Evolutionary conservation across 306 rosid species (phyloP).

Genomic region (Ormosia emarginata): DNA sequence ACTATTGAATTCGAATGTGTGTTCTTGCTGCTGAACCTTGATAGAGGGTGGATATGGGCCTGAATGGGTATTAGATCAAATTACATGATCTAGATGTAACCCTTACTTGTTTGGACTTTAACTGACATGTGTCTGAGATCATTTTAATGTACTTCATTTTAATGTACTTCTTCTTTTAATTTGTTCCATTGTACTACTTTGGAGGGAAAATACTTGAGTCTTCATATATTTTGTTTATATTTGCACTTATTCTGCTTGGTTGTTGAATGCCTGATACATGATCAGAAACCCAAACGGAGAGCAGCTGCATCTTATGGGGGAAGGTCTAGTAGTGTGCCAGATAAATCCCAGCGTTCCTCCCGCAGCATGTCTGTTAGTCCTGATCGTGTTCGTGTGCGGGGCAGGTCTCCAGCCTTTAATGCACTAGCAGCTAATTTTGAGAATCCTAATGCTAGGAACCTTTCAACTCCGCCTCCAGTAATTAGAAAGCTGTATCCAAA

Average conservation of each 20-base stretch:
- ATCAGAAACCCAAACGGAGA: constrained; percentile 84
- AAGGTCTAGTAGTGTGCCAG: constrained; percentile 83
- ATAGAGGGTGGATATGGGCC: not conserved
- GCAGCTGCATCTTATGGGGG: constrained; percentile 73
- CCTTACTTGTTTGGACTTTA: not conserved
- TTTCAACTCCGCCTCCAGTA: constrained; percentile 86
- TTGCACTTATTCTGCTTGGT: constrained; percentile 8
- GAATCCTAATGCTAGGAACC: constrained; percentile 67
- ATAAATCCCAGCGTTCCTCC: constrained; percentile 83
- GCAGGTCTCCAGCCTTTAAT: constrained; percentile 93
- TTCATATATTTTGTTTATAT: not conserved
- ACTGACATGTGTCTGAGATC: not conserved
- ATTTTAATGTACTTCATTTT: not conserved
- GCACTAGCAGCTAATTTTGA: constrained; percentile 89
- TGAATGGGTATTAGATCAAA: not conserved
- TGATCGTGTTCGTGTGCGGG: constrained; percentile 90
- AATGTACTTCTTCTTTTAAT: not conserved
- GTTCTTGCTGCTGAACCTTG: not conserved
- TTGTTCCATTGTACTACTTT: not conserved
- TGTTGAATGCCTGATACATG: constrained; percentile 16
- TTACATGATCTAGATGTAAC: not conserved
- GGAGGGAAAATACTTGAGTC: not conserved
- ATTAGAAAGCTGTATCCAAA: constrained; percentile 75
- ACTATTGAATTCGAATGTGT: not conserved
- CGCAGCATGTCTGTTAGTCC: constrained; percentile 94